Percentiles rank a stretch among this genome's conserved stretches.
These are phyloP conservation scores for Rhizopus microsporus DNA, from an alignment of 371 early-diverging fungal species.

Conservation along the genomic window DNA sequence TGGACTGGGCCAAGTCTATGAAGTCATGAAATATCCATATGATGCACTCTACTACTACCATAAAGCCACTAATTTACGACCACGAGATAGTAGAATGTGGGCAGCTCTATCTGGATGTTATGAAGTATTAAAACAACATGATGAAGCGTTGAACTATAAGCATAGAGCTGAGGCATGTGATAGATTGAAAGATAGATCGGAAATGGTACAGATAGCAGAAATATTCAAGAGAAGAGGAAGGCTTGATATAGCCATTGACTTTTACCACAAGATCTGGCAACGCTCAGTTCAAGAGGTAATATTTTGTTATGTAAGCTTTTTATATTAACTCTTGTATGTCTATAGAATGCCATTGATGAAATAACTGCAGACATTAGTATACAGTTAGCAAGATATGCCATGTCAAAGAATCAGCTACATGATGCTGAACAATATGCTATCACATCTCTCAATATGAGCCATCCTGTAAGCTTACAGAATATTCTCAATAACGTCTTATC, in stretches of 20 bases:
- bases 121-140: slow-evolving; percentile 47
- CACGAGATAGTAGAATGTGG: slow-evolving; percentile 84
- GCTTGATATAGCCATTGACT: slow-evolving; percentile 54
- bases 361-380: slow-evolving; percentile 55
- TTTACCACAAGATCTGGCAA: slow-evolving; percentile 57
- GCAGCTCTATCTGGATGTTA: slow-evolving; percentile 73
- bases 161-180: slow-evolving; percentile 65
- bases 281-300: slow-evolving; percentile 40
- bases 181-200: slow-evolving; percentile 44
- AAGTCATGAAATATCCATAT: slow-evolving; percentile 76
- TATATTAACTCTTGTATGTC: neutral
- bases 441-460: slow-evolving; percentile 39
- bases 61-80: slow-evolving; percentile 75
- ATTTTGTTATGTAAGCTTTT: neutral
- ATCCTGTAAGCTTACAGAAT: slow-evolving; percentile 32
- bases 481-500: neutral
- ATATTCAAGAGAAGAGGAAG: slow-evolving; percentile 60
- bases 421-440: slow-evolving; percentile 51
- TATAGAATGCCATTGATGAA: slow-evolving; percentile 33
- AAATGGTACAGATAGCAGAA: slow-evolving; percentile 56
- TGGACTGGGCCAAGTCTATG: slow-evolving; percentile 91
- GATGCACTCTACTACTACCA: slow-evolving; percentile 87
- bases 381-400: slow-evolving; percentile 61
- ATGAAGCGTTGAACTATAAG: slow-evolving; percentile 69
- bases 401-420: slow-evolving; percentile 42